Conservation (phyloP, 371 early-diverging fungal genomes). For the Choanephora cucurbitarum region DNA sequence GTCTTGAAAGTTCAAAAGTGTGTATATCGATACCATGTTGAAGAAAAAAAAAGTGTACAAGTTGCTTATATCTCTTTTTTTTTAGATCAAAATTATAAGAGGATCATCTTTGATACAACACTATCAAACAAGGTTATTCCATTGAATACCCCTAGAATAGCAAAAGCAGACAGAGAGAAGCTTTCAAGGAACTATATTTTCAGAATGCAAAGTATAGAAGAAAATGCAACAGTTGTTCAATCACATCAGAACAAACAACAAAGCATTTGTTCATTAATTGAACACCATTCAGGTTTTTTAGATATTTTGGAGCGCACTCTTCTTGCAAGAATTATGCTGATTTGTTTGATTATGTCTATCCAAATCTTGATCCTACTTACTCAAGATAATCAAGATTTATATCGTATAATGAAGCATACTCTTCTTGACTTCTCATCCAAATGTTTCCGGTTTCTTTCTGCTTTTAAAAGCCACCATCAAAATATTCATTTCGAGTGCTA, state of each 20-base stretch:
- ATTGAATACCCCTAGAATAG: constrained; percentile 16
- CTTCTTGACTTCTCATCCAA: constrained; percentile 16
- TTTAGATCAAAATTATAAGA: constrained; percentile 12
- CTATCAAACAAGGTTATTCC: constrained; percentile 14
- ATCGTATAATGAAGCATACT: constrained; percentile 13
- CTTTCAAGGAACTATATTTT: constrained; percentile 16
- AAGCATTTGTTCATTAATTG: constrained; percentile 5
- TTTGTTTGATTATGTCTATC: constrained; percentile 12
- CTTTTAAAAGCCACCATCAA: constrained; percentile 5
- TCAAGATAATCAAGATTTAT: constrained; percentile 11
- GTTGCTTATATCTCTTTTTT: constrained; percentile 11
- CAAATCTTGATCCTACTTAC: constrained; percentile 15
- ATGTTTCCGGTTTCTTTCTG: constrained; percentile 15
- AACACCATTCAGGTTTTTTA: constrained; percentile 11
- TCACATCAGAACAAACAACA: constrained; percentile 15
- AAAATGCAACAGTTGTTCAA: constrained; percentile 12
- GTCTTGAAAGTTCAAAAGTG: constrained; percentile 11
- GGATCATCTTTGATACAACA: constrained; percentile 15
- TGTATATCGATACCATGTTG: constrained; percentile 15
- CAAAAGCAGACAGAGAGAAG: constrained; percentile 20
- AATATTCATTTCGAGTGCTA: neutral
- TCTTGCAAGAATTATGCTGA: constrained; percentile 15
- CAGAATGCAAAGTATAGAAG: constrained; percentile 21
- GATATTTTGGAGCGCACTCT: constrained; percentile 13
- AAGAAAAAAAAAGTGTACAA: constrained; percentile 14